Conservation (phyloP, 768 basidiomycete species). For the Cystofilobasidium macerans region DNA sequence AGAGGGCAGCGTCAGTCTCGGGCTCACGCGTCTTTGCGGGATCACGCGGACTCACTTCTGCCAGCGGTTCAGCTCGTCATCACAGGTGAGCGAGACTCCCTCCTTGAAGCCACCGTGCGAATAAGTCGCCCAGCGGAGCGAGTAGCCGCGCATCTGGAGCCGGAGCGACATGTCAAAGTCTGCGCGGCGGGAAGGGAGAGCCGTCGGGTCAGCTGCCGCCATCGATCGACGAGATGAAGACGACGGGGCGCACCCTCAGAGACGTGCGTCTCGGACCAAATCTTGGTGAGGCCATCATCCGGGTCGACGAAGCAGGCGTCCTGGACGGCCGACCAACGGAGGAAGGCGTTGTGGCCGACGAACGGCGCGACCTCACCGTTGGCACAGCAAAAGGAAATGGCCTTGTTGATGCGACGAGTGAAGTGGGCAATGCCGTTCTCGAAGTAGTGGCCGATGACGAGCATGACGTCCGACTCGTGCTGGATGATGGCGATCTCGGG, state of each 20-base stretch:
- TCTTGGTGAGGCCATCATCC: conserved; percentile 24
- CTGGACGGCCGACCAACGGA: conserved; percentile 80
- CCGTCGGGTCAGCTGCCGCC: background rate
- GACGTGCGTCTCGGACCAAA: conserved; percentile 26
- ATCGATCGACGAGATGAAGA: background rate
- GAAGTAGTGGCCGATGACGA: conserved; percentile 78
- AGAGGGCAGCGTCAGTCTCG: conserved; percentile 30
- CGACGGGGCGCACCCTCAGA: conserved; percentile 8
- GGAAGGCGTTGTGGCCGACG: conserved; percentile 53
- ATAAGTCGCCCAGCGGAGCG: conserved; percentile 57
- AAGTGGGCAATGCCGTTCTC: conserved; percentile 73
- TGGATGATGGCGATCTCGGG: conserved; percentile 81
- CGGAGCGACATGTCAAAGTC: conserved; percentile 38
- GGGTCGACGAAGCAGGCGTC: conserved; percentile 43
- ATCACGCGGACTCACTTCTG: conserved; percentile 48
- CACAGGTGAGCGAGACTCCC: conserved; percentile 76
- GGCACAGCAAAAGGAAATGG: conserved; percentile 36
- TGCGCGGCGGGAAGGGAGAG: background rate
- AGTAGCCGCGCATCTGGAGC: conserved; percentile 48
- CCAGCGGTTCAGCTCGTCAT: conserved; percentile 86
- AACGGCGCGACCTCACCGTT: conserved; percentile 38
- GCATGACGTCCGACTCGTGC: conserved; percentile 80
- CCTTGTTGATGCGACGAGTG: conserved; percentile 64
- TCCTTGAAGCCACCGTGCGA: conserved; percentile 78
- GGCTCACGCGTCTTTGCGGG: conserved; percentile 32